A percentile compares a stretch with the other conserved stretches of the same genome.
These are phyloP conservation scores for Didymella pomorum DNA, from an alignment of 2,329 filamentous ascomycete genomes.

Conservation along the genomic window DNA sequence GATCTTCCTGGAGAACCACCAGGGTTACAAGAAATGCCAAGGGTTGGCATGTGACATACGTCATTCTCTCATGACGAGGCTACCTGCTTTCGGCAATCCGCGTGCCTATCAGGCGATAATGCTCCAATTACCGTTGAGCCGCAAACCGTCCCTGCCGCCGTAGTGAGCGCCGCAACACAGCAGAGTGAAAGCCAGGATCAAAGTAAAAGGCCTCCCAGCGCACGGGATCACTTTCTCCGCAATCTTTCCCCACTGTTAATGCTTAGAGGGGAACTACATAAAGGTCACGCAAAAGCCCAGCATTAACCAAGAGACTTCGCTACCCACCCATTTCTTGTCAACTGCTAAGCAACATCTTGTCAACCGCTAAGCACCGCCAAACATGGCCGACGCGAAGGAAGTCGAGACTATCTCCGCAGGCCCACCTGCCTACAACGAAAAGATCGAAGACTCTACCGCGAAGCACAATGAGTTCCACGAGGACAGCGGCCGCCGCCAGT, in stretches of 20 bases:
- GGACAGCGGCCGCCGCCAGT: slow-evolving; percentile 45
- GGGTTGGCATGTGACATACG: slow-evolving; percentile 21
- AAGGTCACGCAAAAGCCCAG: slow-evolving; percentile 14
- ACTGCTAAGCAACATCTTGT: slow-evolving; percentile 15
- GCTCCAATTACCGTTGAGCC: slow-evolving; percentile 18
- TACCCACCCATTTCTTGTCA: slow-evolving; percentile 14
- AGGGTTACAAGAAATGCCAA: slow-evolving; percentile 15
- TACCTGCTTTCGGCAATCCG: slow-evolving; percentile 9
- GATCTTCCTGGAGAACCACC: not conserved
- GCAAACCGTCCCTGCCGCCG: slow-evolving; percentile 5
- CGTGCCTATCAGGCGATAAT: slow-evolving; percentile 9
- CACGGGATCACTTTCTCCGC: slow-evolving; percentile 10
- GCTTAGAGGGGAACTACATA: slow-evolving; percentile 16
- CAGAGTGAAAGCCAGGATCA: slow-evolving; percentile 1
- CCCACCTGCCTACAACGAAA: slow-evolving; percentile 14
- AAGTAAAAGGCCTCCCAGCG: not conserved
- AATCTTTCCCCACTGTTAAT: slow-evolving; percentile 16
- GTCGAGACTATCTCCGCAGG: slow-evolving; percentile 1
- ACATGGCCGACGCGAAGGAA: slow-evolving; percentile 22
- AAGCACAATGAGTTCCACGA: slow-evolving; percentile 20
- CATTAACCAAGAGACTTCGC: slow-evolving; percentile 12
- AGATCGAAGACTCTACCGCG: slow-evolving; percentile 15
- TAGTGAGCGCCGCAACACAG: slow-evolving; percentile 3
- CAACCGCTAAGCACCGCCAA: slow-evolving; percentile 19
- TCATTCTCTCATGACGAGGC: slow-evolving; percentile 14